Evolutionary conservation across 1,284 basidiomycete genomes (phyloP), one percentile per base, ranked within the genome.

Genomic region (Neotropicomus parvogracilis): DNA sequence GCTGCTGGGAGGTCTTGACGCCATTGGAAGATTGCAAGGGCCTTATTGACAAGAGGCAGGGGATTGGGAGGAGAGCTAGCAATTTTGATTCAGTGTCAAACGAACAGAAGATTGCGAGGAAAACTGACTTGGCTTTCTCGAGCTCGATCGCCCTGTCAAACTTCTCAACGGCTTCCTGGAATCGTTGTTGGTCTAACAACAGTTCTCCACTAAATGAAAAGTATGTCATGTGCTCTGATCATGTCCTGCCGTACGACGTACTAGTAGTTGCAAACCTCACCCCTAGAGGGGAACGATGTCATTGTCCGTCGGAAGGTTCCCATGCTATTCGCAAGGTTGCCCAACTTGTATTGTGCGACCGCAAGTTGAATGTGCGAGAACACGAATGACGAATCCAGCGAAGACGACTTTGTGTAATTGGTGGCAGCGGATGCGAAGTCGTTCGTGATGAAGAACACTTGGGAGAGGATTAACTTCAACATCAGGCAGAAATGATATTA

Each of bases 331-430:
- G 80, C 83, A 14, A 89, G 64, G 56, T 91, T 80, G 37, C 81
- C 87, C 52, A 81, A 72, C 78, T 99, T 98, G 82, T 99, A 99
- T 68, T 92, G 89, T 20, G 95, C 95, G 19, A 99, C 97, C 0
- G 95, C 97, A 44, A 95, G 80, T 66, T 99, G 97, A 56, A 99
- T 95, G 58, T 97, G 95, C 52, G 86, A 88, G 75, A 95, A 97
- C 54, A 97, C 92, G 61, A 95, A 97, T 24, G 73, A 66, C 53
- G 85, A 77, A 62, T 97, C 93, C 37, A 97, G 77, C 54, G 83
- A 77, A 21, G 85, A 90, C 10, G 92, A 95, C 67, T 91, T 88
- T 29, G 80, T 82, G 74, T 98, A 99, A 71, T 98, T 91, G 61
- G 84, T 80, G 28, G 94, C 88, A 0, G 95, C 95, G 41, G 87